phyloP scores from a whole-genome alignment of 768 basidiomycete species.

The Suillus lakei region DNA sequence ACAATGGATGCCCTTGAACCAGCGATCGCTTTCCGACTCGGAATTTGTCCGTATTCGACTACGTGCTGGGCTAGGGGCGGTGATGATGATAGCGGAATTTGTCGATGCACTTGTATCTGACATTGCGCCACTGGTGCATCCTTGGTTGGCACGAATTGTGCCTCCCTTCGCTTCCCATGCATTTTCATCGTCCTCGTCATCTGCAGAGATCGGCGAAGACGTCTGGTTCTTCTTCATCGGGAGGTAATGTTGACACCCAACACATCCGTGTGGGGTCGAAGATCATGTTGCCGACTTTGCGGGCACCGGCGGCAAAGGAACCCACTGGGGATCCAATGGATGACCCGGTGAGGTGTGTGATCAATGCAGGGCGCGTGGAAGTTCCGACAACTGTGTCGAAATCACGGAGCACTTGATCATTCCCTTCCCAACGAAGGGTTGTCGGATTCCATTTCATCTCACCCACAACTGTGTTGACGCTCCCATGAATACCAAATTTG shows the following conservation, averaged over 20 bases:
- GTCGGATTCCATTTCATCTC: constrained; percentile 98
- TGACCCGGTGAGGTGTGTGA: constrained; percentile 92
- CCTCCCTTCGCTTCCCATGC: constrained; percentile 75
- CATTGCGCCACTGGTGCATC: constrained; percentile 30
- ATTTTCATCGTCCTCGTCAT: constrained; percentile 84
- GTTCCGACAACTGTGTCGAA: constrained; percentile 84
- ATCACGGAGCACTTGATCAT: constrained; percentile 88
- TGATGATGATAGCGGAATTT: constrained; percentile 36
- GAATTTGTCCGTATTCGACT: constrained; percentile 71
- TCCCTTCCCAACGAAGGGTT: constrained; percentile 94
- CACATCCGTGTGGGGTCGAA: constrained; percentile 96
- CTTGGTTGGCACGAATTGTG: constrained; percentile 72
- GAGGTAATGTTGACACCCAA: constrained; percentile 86
- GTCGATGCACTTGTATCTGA: constrained; percentile 31
- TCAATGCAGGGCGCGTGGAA: constrained; percentile 91
- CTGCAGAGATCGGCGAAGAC: constrained; percentile 93
- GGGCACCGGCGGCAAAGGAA: constrained; percentile 75
- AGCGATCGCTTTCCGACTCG: constrained; percentile 73
- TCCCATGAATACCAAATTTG: constrained; percentile 18
- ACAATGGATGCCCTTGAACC: constrained; percentile 82
- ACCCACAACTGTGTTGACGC: constrained; percentile 70
- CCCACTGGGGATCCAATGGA: constrained; percentile 80
- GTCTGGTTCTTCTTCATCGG: constrained; percentile 93
- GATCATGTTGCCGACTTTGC: constrained; percentile 97
- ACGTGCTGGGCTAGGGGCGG: constrained; percentile 62